phyloP scores from a whole-genome alignment of 2,329 filamentous ascomycete species.

The Colletotrichum cordylinicola region DNA sequence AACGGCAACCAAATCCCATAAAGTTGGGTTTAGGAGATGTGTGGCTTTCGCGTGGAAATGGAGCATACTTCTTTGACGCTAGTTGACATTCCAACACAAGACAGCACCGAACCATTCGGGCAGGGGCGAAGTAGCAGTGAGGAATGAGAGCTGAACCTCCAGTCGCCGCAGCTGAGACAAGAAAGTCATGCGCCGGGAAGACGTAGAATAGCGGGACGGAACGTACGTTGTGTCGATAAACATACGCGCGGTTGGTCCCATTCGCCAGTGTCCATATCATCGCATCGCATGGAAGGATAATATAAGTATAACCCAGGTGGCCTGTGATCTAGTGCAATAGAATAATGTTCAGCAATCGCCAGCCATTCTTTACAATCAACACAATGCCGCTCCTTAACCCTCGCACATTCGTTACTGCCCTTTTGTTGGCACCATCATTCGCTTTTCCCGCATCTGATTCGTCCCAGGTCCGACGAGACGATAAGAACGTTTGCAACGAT shows the following conservation, averaged over 20 bases:
- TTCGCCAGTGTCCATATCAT: not conserved
- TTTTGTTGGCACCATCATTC: slow-evolving; percentile 17
- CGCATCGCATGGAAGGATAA: not conserved
- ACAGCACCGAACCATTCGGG: not conserved
- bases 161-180: not conserved
- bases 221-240: not conserved
- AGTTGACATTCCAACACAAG: not conserved
- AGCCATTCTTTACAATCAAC: not conserved
- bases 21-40: not conserved
- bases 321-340: not conserved
- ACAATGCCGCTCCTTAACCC: slow-evolving; percentile 12
- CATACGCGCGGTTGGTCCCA: not conserved
- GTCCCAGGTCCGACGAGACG: not conserved
- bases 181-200: not conserved
- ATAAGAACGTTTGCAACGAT: slow-evolving; percentile 19
- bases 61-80: not conserved
- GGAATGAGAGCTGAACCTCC: not conserved
- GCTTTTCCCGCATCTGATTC: slow-evolving; percentile 8
- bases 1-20: not conserved
- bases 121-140: not conserved
- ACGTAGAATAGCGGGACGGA: not conserved
- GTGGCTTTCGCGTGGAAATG: not conserved
- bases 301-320: not conserved
- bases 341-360: not conserved
- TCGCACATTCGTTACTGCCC: slow-evolving; percentile 12